These are phyloP conservation scores for Fusarium austroafricanum DNA, from an alignment of 2,329 filamentous ascomycete species.

Conservation along the genomic window DNA sequence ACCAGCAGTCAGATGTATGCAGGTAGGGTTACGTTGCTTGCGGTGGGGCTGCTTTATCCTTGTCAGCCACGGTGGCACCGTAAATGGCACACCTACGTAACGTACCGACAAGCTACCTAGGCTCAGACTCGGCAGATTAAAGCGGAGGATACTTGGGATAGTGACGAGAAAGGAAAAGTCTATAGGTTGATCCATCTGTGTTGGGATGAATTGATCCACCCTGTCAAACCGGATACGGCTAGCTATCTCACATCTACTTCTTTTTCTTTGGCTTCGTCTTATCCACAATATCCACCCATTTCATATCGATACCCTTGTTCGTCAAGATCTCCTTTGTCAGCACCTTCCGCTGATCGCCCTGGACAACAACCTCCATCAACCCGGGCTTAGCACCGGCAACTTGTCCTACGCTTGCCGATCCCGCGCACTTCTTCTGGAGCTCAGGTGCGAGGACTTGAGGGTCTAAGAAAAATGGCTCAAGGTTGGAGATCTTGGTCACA, in stretches of 20 bases:
- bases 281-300: conserved; percentile 41
- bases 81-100: too few species aligned
- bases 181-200: too few species aligned
- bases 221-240: too few species aligned
- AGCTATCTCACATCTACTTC: conserved; percentile 1
- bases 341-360: conserved; percentile 39
- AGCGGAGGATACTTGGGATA: too few species aligned
- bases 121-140: too few species aligned
- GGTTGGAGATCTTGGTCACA: conserved; percentile 40
- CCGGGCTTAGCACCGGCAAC: conserved; percentile 39
- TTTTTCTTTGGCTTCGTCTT: conserved; percentile 41
- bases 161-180: too few species aligned
- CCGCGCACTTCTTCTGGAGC: conserved; percentile 41
- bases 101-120: too few species aligned
- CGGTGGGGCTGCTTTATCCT: too few species aligned
- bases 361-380: conserved; percentile 38
- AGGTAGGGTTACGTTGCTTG: too few species aligned
- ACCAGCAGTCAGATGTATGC: too few species aligned
- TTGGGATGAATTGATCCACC: too few species aligned
- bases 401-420: conserved; percentile 40
- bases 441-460: conserved; percentile 38
- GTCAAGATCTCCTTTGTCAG: conserved; percentile 26
- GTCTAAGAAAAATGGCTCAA: conserved; percentile 40
- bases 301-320: conserved; percentile 29
- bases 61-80: too few species aligned